Evolutionary conservation across 1,284 basidiomycete species (phyloP).

Genomic region (Lentinula novae-zelandiae): DNA sequence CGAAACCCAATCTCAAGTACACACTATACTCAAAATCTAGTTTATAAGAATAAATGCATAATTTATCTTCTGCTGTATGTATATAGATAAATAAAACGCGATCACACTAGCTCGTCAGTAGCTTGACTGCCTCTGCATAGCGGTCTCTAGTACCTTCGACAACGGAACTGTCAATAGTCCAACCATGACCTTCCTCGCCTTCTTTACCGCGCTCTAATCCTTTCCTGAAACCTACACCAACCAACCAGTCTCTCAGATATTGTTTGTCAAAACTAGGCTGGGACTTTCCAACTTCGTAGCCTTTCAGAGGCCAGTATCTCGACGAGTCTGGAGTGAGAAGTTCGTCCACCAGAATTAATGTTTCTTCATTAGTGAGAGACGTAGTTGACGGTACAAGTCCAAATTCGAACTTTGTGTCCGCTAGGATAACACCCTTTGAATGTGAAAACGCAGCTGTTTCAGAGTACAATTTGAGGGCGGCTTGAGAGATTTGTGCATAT

Average conservation of each 20-base stretch:
- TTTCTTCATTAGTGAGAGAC: conserved; percentile 28
- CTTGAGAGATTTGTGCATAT: conserved; percentile 56
- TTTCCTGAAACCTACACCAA: conserved; percentile 68
- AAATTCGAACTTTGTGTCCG: conserved; percentile 93
- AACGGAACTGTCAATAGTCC: conserved; percentile 74
- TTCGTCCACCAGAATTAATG: conserved; percentile 92
- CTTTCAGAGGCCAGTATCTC: conserved; percentile 87
- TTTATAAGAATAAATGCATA: background rate
- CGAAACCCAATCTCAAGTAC: background rate
- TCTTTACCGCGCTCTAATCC: conserved; percentile 72
- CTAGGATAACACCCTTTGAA: conserved; percentile 87
- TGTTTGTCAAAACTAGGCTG: conserved; percentile 98
- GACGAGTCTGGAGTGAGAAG: conserved; percentile 96
- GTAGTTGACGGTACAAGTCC: conserved; percentile 52
- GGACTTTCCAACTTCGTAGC: conserved; percentile 71
- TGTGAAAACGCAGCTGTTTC: conserved; percentile 79
- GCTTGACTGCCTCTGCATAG: conserved; percentile 19
- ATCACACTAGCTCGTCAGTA: conserved; percentile 15
- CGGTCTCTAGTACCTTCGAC: conserved; percentile 61
- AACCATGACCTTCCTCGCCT: conserved; percentile 66
- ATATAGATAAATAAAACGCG: background rate
- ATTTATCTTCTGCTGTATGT: background rate
- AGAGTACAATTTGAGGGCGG: conserved; percentile 69
- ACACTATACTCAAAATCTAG: background rate
- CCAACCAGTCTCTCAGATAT: conserved; percentile 90